A percentile compares a stretch with the other conserved stretches of the same genome.
phyloP scores from a whole-genome alignment of 2,329 filamentous ascomycete genomes.

The Hypomyces rosellus region DNA sequence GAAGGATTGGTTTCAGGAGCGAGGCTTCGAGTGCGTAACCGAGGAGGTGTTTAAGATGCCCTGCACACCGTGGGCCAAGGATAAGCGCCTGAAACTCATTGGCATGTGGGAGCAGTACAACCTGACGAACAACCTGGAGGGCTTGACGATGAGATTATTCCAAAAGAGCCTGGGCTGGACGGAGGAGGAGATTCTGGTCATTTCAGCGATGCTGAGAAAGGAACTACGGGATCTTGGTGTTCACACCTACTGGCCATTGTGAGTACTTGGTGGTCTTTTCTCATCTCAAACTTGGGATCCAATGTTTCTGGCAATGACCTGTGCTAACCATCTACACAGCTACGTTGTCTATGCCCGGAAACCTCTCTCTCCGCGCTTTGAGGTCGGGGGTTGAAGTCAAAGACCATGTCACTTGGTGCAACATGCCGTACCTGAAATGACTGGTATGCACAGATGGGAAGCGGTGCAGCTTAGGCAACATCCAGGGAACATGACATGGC shows the following conservation, averaged over 20 bases:
- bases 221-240: slow-evolving; percentile 23
- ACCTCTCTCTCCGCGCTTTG: neutral
- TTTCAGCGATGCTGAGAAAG: slow-evolving; percentile 22
- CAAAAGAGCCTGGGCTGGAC: slow-evolving; percentile 27
- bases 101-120: slow-evolving; percentile 26
- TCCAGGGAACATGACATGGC: too few species aligned
- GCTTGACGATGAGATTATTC: slow-evolving; percentile 26
- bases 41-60: slow-evolving; percentile 42
- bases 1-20: slow-evolving; percentile 34
- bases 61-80: slow-evolving; percentile 41
- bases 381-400: too few species aligned
- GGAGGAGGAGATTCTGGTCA: slow-evolving; percentile 21
- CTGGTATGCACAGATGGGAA: too few species aligned
- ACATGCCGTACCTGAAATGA: too few species aligned
- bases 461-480: too few species aligned
- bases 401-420: too few species aligned
- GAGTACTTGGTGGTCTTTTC: slow-evolving; percentile 10
- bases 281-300: neutral
- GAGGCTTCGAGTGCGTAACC: slow-evolving; percentile 44
- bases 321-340: slow-evolving; percentile 12
- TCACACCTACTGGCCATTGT: slow-evolving; percentile 29
- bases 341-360: slow-evolving; percentile 16
- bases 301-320: neutral
- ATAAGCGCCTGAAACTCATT: slow-evolving; percentile 42
- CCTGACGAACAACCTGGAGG: slow-evolving; percentile 20